Evolutionary conservation across 805 yeast species (phyloP).

Genomic region (Lipomyces mesembrius): DNA sequence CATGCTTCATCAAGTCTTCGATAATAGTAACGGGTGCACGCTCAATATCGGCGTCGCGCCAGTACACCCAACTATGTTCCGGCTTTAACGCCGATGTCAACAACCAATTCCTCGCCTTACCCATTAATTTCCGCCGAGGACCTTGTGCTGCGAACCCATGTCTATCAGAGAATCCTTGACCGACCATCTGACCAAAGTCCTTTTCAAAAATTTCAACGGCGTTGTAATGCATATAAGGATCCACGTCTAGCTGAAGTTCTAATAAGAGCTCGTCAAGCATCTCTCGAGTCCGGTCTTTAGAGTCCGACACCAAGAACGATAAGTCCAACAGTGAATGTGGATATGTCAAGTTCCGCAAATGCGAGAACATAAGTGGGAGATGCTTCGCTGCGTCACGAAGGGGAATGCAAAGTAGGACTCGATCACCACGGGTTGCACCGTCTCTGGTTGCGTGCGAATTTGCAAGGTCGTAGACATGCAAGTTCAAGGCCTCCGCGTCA

Average conservation of each 20-base stretch:
- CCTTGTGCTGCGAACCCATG: constrained; percentile 98
- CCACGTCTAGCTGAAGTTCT: constrained; percentile 60
- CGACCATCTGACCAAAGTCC: constrained; percentile 91
- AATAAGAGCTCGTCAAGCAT: constrained; percentile 58
- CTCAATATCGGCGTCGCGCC: constrained; percentile 99
- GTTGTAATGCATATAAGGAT: constrained; percentile 67
- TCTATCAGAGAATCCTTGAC: constrained; percentile 90
- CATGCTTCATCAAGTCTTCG: constrained; percentile 91
- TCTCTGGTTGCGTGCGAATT: constrained; percentile 44
- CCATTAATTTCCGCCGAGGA: constrained; percentile 93
- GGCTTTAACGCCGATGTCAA: constrained; percentile 85
- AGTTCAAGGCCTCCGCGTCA: constrained; percentile 1
- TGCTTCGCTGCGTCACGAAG: constrained; percentile 90
- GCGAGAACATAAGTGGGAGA: constrained; percentile 85
- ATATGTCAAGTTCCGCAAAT: constrained; percentile 69
- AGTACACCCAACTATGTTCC: constrained; percentile 92
- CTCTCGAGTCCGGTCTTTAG: constrained; percentile 80
- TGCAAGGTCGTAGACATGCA: constrained; percentile 21
- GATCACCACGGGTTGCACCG: constrained; percentile 71
- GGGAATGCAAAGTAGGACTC: constrained; percentile 85
- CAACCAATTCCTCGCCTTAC: constrained; percentile 93
- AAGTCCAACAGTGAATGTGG: constrained; percentile 73
- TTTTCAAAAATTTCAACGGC: constrained; percentile 81
- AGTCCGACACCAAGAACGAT: constrained; percentile 84
- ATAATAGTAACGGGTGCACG: constrained; percentile 80